Conservation (phyloP, 352 stramenopile species). For the Phytophthora tentaculata region DNA sequence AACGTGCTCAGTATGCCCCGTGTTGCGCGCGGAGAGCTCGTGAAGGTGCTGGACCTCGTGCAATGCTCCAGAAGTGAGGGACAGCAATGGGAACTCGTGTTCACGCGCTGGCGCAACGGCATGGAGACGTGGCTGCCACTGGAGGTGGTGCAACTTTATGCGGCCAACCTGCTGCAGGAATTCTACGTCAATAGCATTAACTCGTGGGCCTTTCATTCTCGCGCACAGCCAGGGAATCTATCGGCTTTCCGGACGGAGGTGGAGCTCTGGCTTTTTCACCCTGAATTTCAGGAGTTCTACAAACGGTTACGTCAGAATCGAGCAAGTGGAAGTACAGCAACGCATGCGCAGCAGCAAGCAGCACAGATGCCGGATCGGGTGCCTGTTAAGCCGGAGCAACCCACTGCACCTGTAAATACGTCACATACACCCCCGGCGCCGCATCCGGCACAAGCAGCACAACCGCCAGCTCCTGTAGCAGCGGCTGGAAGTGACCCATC, state of each 20-base stretch:
- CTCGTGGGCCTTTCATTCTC: conserved; percentile 67
- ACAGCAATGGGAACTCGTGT: conserved; percentile 70
- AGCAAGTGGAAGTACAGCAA: neutral
- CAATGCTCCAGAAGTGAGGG: conserved; percentile 55
- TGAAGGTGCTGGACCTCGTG: conserved; percentile 78
- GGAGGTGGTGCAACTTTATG: conserved; percentile 55
- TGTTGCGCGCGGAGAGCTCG: conserved; percentile 55
- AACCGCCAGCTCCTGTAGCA: neutral
- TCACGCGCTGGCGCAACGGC: conserved; percentile 70
- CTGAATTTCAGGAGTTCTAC: conserved; percentile 73
- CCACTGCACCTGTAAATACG: conserved; percentile 4
- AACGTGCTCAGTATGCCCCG: conserved; percentile 62
- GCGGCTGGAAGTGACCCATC: conserved; percentile 14
- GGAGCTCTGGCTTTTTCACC: conserved; percentile 76
- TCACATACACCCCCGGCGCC: neutral
- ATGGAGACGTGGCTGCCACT: conserved; percentile 75
- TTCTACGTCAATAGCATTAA: conserved; percentile 85
- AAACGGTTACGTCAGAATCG: conserved; percentile 41
- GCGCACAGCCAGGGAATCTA: conserved; percentile 50
- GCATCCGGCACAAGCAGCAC: conserved; percentile 1
- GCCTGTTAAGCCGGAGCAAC: conserved; percentile 35
- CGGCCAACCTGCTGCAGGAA: conserved; percentile 59
- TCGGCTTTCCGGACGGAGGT: conserved; percentile 59
- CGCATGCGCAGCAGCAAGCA: conserved; percentile 21
- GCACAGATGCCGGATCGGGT: conserved; percentile 4